Percentiles rank a stretch among this genome's conserved stretches.
Evolutionary conservation across 2,329 filamentous ascomycete genomes (phyloP).

Genomic region (Botrytis byssoidea): DNA sequence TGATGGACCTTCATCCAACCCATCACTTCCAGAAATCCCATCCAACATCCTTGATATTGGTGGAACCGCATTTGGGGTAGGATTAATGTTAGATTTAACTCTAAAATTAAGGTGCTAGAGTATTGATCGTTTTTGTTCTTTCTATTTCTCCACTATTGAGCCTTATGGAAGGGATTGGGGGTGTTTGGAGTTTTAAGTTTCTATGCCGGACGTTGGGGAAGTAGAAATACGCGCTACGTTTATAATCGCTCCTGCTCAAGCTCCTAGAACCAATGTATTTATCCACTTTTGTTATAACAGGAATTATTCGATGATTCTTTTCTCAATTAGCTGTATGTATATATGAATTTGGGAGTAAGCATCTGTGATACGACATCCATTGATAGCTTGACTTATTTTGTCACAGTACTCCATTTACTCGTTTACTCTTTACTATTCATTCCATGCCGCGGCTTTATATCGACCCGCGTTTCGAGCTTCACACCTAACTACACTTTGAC

Average conservation of each 20-base stretch:
- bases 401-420: not conserved
- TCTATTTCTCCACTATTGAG: not conserved
- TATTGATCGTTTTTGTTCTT: not conserved
- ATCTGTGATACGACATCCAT: not conserved
- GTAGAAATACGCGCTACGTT: not conserved
- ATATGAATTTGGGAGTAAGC: not conserved
- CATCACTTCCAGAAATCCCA: not conserved
- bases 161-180: not conserved
- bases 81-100: not conserved
- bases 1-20: not conserved
- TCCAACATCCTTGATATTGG: not conserved
- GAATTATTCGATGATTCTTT: not conserved
- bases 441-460: not conserved
- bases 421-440: not conserved
- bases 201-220: not conserved
- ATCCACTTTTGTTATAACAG: not conserved
- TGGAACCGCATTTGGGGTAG: not conserved
- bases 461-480: no score
- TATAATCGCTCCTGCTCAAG: not conserved
- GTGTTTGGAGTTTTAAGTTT: not conserved
- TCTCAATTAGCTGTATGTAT: not conserved
- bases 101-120: not conserved
- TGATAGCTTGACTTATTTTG: not conserved
- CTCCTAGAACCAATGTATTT: not conserved
- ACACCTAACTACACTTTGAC: not conserved